Conservation (phyloP, 176 grass and related monocot genomes). For the Guadua angustifolia region DNA sequence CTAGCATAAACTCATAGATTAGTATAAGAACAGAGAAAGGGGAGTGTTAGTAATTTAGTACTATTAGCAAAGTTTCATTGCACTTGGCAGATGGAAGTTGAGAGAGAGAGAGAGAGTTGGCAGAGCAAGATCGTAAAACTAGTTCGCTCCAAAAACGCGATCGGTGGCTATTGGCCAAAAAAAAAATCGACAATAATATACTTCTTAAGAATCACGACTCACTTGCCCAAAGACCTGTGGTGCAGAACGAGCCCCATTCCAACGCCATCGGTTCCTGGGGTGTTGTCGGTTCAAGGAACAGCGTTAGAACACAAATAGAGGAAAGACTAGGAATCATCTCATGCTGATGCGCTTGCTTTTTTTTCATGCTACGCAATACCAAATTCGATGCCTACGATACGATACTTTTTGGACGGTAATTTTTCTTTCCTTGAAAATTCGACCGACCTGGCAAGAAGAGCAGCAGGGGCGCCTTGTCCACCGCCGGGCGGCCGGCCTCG, state of each 20-base stretch:
- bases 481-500: constrained; percentile 55
- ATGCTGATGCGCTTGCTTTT: not conserved
- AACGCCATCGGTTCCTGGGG: constrained; percentile 76
- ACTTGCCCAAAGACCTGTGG: constrained; percentile 96
- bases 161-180: too few species aligned
- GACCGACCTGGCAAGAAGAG: constrained; percentile 87
- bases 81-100: not conserved
- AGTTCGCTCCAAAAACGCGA: too few species aligned
- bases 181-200: too few species aligned
- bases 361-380: not conserved
- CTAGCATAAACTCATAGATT: not conserved
- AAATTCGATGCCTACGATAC: too few species aligned
- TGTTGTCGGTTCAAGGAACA: not conserved
- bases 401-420: too few species aligned
- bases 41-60: not conserved
- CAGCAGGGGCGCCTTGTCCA: constrained; percentile 69
- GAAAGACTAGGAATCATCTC: not conserved
- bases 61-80: not conserved
- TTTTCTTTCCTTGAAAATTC: too few species aligned
- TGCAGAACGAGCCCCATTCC: constrained; percentile 88
- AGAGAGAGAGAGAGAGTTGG: not conserved
- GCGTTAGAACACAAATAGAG: not conserved
- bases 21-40: not conserved
- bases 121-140: too few species aligned
- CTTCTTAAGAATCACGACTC: constrained; percentile 32